A percentile compares a stretch with the other conserved stretches of the same genome.
These are phyloP conservation scores for Boletus austroedulis DNA, from an alignment of 1,284 basidiomycete species.

Conservation along the genomic window DNA sequence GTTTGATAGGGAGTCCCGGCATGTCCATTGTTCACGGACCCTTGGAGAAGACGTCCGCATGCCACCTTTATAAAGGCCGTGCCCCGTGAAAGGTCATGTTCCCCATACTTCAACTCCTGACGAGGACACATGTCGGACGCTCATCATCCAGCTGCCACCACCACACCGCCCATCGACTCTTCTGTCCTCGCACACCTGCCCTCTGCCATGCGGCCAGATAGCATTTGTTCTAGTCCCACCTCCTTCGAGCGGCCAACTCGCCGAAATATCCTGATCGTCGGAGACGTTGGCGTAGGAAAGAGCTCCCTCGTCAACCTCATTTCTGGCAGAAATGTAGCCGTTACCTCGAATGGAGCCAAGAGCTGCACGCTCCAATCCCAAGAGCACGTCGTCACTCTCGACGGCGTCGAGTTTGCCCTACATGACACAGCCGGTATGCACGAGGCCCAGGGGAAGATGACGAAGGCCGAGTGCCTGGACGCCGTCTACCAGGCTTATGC, in stretches of 20 bases:
- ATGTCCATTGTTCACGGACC: conserved; percentile 10
- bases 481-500: conserved; percentile 33
- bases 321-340: conserved; percentile 16
- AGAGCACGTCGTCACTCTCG: conserved; percentile 14
- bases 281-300: too few relatives aligned
- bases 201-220: conserved; percentile 16
- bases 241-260: conserved; percentile 8
- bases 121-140: background rate
- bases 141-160: background rate
- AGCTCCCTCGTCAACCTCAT: conserved; percentile 36
- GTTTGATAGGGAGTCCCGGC: too few relatives aligned
- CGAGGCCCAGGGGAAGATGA: conserved; percentile 31
- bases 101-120: conserved; percentile 1
- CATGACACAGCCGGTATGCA: conserved; percentile 43
- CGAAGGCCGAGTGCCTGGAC: conserved; percentile 24
- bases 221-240: conserved; percentile 20
- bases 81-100: background rate
- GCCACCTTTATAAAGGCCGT: conserved; percentile 14
- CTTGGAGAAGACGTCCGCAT: background rate
- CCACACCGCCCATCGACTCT: conserved; percentile 4
- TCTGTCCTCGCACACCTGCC: background rate
- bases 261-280: conserved; percentile 32
- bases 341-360: conserved; percentile 21
- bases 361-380: conserved; percentile 27
- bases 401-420: conserved; percentile 23